Percentiles rank a stretch among this genome's conserved stretches.
Evolutionary conservation across 2,329 filamentous ascomycete species (phyloP).

Genomic region (Fusarium agapanthi): DNA sequence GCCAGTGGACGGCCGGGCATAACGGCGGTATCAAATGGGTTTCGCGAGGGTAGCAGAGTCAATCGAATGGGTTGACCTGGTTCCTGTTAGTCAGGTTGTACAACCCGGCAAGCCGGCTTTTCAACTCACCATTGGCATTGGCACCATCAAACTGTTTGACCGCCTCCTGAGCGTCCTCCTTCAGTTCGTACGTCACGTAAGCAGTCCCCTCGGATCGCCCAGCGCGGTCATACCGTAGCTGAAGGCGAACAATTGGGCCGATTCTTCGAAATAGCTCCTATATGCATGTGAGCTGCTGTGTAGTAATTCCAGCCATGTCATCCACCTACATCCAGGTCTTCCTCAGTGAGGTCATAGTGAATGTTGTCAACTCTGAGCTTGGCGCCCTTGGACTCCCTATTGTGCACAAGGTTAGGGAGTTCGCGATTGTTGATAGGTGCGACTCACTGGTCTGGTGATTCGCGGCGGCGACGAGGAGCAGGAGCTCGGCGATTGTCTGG

Average conservation of each 20-base stretch:
- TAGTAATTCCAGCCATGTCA: neutral
- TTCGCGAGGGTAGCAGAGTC: slow-evolving; percentile 68
- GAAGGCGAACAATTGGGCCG: slow-evolving; percentile 73
- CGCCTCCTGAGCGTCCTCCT: slow-evolving; percentile 76
- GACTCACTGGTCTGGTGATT: slow-evolving; percentile 52
- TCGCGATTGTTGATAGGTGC: neutral
- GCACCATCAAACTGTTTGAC: slow-evolving; percentile 86
- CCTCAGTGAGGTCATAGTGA: slow-evolving; percentile 89
- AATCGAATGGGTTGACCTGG: slow-evolving; percentile 82
- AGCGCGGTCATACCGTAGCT: slow-evolving; percentile 84
- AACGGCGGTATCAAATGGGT: slow-evolving; percentile 65
- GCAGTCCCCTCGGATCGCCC: slow-evolving; percentile 88
- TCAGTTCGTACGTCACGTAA: slow-evolving; percentile 79
- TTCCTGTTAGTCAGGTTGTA: slow-evolving; percentile 5
- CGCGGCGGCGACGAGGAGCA: slow-evolving; percentile 54
- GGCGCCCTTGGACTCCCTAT: slow-evolving; percentile 64
- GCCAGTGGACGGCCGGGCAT: slow-evolving; percentile 66
- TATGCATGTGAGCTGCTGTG: slow-evolving; percentile 38
- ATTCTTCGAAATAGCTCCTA: slow-evolving; percentile 85
- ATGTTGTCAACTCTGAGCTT: slow-evolving; percentile 89
- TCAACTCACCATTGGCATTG: slow-evolving; percentile 76
- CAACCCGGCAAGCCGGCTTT: neutral
- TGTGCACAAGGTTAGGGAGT: slow-evolving; percentile 21
- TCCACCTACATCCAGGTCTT: slow-evolving; percentile 75
- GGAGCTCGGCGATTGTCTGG: slow-evolving; percentile 53